Percentiles rank a stretch among this genome's conserved stretches.
Evolutionary conservation across 352 stramenopile genomes (phyloP).

Genomic region (Pythium myriotylum): DNA sequence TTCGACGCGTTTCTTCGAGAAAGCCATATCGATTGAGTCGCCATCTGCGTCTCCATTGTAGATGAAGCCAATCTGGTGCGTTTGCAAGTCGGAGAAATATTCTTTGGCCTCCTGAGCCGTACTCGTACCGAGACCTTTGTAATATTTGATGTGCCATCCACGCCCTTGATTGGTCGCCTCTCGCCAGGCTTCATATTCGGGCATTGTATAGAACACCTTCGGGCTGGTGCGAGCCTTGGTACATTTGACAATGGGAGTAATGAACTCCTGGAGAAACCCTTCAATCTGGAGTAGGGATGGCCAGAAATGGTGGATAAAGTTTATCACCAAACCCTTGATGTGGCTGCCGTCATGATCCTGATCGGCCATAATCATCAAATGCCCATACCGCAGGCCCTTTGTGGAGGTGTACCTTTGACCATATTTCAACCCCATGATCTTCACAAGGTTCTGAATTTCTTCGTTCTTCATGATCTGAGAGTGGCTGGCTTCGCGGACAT

Average conservation of each 20-base stretch:
- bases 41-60: slow-evolving; percentile 90
- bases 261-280: slow-evolving; percentile 94
- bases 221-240: slow-evolving; percentile 80
- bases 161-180: slow-evolving; percentile 86
- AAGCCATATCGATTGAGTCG: slow-evolving; percentile 96
- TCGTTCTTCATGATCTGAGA: slow-evolving; percentile 96
- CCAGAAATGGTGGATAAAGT: slow-evolving; percentile 99
- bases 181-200: slow-evolving; percentile 96
- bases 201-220: slow-evolving; percentile 97
- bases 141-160: slow-evolving; percentile 98
- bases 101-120: slow-evolving; percentile 96
- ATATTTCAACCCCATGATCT: slow-evolving; percentile 97
- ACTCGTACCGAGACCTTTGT: slow-evolving; percentile 99
- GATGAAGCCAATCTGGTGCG: slow-evolving; percentile 93
- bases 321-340: slow-evolving; percentile 99
- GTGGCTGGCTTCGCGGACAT: slow-evolving; percentile 99
- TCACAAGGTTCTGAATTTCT: slow-evolving; percentile 96
- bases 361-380: slow-evolving; percentile 99
- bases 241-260: slow-evolving; percentile 98
- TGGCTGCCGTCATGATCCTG: slow-evolving; percentile 99
- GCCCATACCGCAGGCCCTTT: slow-evolving; percentile 93
- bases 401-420: slow-evolving; percentile 92
- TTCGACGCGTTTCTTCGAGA: slow-evolving; percentile 96
- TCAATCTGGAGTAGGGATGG: slow-evolving; percentile 93
- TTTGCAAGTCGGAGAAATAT: slow-evolving; percentile 96